phyloP scores from a whole-genome alignment of 805 yeast species.

The Candida vaughaniae region DNA sequence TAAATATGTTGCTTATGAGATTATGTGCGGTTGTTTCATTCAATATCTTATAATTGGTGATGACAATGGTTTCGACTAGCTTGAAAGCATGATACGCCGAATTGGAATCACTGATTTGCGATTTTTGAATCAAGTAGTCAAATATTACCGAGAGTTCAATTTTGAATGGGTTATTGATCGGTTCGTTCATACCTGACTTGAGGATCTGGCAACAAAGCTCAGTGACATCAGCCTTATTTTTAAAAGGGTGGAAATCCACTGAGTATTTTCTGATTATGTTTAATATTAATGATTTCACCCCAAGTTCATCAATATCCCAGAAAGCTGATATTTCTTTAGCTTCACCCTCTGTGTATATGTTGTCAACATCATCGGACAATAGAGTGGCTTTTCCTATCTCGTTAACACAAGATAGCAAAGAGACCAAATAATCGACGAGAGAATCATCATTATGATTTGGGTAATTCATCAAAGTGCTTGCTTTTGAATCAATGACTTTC shows the following conservation, averaged over 20 bases:
- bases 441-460: slow-evolving; percentile 12
- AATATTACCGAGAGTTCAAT: slow-evolving; percentile 43
- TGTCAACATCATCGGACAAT: slow-evolving; percentile 52
- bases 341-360: slow-evolving; percentile 34
- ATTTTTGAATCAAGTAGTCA: slow-evolving; percentile 36
- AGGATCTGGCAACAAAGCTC: slow-evolving; percentile 66
- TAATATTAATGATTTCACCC: slow-evolving; percentile 43
- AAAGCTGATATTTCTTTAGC: slow-evolving; percentile 26
- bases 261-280: slow-evolving; percentile 43
- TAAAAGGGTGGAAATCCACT: slow-evolving; percentile 33
- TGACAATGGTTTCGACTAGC: slow-evolving; percentile 44
- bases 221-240: slow-evolving; percentile 48
- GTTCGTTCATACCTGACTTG: slow-evolving; percentile 63
- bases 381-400: slow-evolving; percentile 72
- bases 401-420: slow-evolving; percentile 61
- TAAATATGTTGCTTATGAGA: slow-evolving; percentile 39
- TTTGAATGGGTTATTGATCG: slow-evolving; percentile 64
- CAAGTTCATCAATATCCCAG: slow-evolving; percentile 51
- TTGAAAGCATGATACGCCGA: slow-evolving; percentile 46
- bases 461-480: slow-evolving; percentile 4
- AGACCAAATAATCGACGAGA: slow-evolving; percentile 46
- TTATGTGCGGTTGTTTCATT: slow-evolving; percentile 30
- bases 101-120: slow-evolving; percentile 23
- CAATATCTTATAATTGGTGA: slow-evolving; percentile 32
- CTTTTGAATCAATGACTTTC: slow-evolving; percentile 14